phyloP scores from a whole-genome alignment of 768 basidiomycete species.

The Tricholoma matsutake region DNA sequence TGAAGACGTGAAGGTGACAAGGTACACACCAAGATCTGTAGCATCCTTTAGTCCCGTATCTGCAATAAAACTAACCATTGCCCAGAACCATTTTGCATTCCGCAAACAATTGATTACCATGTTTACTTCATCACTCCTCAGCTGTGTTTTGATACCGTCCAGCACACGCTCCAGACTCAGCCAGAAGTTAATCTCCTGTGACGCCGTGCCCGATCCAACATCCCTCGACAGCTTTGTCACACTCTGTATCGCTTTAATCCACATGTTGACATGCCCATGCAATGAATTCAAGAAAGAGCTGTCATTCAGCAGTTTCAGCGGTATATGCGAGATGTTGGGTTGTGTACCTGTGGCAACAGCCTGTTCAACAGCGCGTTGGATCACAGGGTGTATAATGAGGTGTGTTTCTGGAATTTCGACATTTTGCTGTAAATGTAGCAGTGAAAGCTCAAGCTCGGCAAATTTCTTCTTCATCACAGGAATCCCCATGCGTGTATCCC shows the following conservation, averaged over 20 bases:
- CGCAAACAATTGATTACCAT: constrained; percentile 93
- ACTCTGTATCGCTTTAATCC: constrained; percentile 97
- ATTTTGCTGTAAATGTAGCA: constrained; percentile 96
- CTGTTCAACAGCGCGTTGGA: constrained; percentile 83
- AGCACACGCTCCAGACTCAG: constrained; percentile 89
- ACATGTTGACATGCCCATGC: constrained; percentile 90
- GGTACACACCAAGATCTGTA: constrained; percentile 74
- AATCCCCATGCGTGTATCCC: constrained; percentile 87
- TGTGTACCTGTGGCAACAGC: constrained; percentile 52
- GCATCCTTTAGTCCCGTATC: constrained; percentile 97
- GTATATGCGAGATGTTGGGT: constrained; percentile 75
- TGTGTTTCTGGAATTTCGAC: constrained; percentile 98
- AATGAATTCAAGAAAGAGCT: constrained; percentile 91
- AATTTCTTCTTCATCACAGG: constrained; percentile 99
- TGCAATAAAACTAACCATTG: constrained; percentile 96
- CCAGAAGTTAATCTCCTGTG: constrained; percentile 99
- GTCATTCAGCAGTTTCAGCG: constrained; percentile 74
- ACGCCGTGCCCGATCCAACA: constrained; percentile 91
- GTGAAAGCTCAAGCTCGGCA: constrained; percentile 91
- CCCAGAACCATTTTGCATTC: constrained; percentile 95
- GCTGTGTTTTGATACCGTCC: constrained; percentile 89
- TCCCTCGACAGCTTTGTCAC: constrained; percentile 94
- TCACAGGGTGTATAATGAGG: constrained; percentile 85
- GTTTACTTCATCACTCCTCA: constrained; percentile 87
- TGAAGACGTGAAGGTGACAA: not conserved